These are phyloP conservation scores for Amanita polypyramis DNA, from an alignment of 768 basidiomycete genomes.

Conservation along the genomic window DNA sequence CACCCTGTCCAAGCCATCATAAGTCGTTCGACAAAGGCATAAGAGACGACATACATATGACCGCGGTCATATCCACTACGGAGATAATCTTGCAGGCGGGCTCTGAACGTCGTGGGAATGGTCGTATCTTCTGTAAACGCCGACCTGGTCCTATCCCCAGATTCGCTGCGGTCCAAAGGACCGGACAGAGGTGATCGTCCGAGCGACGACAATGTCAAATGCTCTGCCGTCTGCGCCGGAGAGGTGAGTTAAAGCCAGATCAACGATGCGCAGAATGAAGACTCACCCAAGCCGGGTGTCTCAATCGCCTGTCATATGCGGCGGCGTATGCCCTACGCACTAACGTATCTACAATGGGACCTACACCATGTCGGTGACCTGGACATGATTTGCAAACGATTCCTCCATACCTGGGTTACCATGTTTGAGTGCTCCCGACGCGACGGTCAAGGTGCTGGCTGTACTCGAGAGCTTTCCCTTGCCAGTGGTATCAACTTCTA, in stretches of 20 bases:
- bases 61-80: constrained; percentile 92
- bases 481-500: constrained; percentile 37
- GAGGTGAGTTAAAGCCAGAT: not conserved
- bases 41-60: constrained; percentile 64
- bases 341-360: constrained; percentile 74
- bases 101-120: constrained; percentile 69
- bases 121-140: constrained; percentile 76
- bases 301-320: constrained; percentile 80
- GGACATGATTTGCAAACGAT: not conserved
- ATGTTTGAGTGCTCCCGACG: constrained; percentile 48
- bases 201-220: constrained; percentile 73
- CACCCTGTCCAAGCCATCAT: constrained; percentile 44
- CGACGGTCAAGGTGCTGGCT: constrained; percentile 19
- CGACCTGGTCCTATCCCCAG: constrained; percentile 66
- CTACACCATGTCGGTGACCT: constrained; percentile 27
- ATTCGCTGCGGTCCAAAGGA: constrained; percentile 18
- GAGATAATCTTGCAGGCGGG: constrained; percentile 83
- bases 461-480: constrained; percentile 11
- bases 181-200: constrained; percentile 30
- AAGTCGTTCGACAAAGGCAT: not conserved
- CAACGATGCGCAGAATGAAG: not conserved
- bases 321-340: constrained; percentile 78
- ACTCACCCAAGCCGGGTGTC: constrained; percentile 90
- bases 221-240: constrained; percentile 75
- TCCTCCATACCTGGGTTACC: constrained; percentile 64